These are phyloP conservation scores for Sporothrix sp. DNA, from an alignment of 2,329 filamentous ascomycete species.

Conservation along the genomic window DNA sequence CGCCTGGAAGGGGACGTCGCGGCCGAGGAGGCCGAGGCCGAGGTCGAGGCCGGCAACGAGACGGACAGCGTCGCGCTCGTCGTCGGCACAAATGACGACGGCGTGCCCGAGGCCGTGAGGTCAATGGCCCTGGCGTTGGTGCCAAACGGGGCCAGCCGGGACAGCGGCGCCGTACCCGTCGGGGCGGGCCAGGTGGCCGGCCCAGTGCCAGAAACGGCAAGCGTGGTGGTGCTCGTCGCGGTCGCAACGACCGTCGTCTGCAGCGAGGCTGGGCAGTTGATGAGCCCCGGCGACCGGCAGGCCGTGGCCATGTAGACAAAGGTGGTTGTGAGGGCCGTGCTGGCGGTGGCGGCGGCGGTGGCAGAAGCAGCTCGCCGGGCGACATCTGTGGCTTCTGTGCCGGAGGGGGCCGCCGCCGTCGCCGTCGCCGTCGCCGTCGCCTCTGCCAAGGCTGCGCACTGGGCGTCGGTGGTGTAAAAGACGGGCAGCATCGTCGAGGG, in stretches of 20 bases:
- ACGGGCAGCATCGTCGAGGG: constrained; percentile 38
- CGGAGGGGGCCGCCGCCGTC: constrained; percentile 4
- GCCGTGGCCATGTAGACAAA: constrained; percentile 34
- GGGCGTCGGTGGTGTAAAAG: constrained; percentile 41
- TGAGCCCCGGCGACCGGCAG: constrained; percentile 33
- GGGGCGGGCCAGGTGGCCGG: constrained; percentile 32
- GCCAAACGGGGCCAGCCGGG: constrained; percentile 32
- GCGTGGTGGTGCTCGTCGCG: constrained; percentile 28
- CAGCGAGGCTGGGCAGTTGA: constrained; percentile 41
- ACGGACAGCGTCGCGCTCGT: constrained; percentile 26
- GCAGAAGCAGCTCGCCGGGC: constrained; percentile 3
- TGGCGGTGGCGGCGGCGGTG: constrained; percentile 19
- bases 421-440: constrained; percentile 20
- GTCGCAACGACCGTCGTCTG: constrained; percentile 32
- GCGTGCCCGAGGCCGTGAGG: constrained; percentile 32
- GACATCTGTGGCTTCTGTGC: no score
- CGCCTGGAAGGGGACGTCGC: background rate
- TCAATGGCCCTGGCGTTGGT: constrained; percentile 26
- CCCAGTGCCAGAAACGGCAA: constrained; percentile 30
- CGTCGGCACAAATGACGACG: constrained; percentile 28
- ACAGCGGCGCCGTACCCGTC: constrained; percentile 24
- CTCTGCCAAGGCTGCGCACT: constrained; percentile 23
- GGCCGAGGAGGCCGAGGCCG: background rate
- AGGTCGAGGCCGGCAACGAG: background rate
- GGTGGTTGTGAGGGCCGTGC: constrained; percentile 31